Evolutionary conservation across 169 alveolate genomes (phyloP), one percentile per base, ranked within the genome.

Genomic region (Plasmodium fragile): DNA sequence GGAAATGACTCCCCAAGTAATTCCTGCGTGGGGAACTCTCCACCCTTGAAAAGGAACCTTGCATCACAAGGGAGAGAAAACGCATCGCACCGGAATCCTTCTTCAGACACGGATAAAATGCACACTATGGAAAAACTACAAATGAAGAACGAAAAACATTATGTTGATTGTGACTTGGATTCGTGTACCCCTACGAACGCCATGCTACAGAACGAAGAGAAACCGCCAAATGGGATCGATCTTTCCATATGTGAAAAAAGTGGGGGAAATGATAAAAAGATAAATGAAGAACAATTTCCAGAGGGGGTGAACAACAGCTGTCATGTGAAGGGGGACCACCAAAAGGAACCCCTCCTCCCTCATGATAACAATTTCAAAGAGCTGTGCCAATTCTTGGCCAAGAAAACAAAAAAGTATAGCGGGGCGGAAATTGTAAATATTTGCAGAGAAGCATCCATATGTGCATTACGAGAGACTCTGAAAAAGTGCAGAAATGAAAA

Each of bases 321-420:
- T 25, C 30, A 65, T 28, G 25, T 72, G 34, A 34, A 11, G 43
- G 79, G 41, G 30, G 28, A 73, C 49, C 53, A 16, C 0, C 71
- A 91, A 75, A 65, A 52, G 49, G 97, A 96, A 98, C 96, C 93
- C 87, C 97, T 18, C 3, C 55, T 16, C 1, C 59, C 13, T 7
- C 11, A 82, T 81, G 69, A 99, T 96, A 92, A 98, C 85, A 28
- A 98, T 96, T 92, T 96, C 98, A 41, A 98, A 95, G 72, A 97
- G 95, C 43, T 85, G 16, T 85, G 93, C 49, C 36, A 53, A 34
- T 34, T 75, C 55, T 92, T 99, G 32, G 99, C 99, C 3, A 96
- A 96, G 77, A 95, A 95, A 41, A 99, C 99, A 25, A 98, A 98
- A 55, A 99, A 99, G 81, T 98, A 97, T 91, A 99, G 99, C 85